These are phyloP conservation scores for Neurospora tetraspora DNA, from an alignment of 495 filamentous ascomycete species.

Conservation along the genomic window DNA sequence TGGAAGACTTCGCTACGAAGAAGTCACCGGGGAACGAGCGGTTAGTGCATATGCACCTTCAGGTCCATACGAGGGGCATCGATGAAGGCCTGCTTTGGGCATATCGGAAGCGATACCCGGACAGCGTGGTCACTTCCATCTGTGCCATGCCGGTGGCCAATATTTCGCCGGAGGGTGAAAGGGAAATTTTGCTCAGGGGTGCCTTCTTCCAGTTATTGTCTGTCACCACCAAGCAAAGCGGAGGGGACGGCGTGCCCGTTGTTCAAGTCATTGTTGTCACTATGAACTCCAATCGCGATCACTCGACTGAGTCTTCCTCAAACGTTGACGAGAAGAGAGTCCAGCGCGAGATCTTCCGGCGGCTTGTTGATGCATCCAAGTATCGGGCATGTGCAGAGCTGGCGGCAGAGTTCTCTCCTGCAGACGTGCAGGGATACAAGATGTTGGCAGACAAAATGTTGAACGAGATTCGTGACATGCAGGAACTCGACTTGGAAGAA, in stretches of 20 bases:
- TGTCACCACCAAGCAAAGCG: neutral
- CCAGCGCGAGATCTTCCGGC: neutral
- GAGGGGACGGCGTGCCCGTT: neutral
- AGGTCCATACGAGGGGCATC: neutral
- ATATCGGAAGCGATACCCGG: neutral
- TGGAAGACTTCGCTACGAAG: neutral
- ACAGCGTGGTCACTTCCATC: neutral
- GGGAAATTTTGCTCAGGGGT: neutral
- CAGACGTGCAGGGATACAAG: neutral
- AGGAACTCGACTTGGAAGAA: neutral
- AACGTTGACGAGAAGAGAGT: neutral
- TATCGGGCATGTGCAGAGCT: neutral
- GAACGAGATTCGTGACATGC: neutral
- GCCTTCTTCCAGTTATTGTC: neutral
- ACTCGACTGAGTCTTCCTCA: neutral
- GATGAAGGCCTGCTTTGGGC: neutral
- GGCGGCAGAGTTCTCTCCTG: neutral
- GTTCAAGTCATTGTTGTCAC: neutral
- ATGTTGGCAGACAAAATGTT: neutral
- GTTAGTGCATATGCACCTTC: neutral
- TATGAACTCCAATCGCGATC: neutral
- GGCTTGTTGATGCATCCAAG: neutral
- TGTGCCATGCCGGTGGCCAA: neutral
- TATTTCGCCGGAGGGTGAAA: neutral
- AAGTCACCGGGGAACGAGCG: neutral